Evolutionary conservation across 1,284 basidiomycete genomes (phyloP), one percentile per base, ranked within the genome.

Genomic region (Trametes pubescens): DNA sequence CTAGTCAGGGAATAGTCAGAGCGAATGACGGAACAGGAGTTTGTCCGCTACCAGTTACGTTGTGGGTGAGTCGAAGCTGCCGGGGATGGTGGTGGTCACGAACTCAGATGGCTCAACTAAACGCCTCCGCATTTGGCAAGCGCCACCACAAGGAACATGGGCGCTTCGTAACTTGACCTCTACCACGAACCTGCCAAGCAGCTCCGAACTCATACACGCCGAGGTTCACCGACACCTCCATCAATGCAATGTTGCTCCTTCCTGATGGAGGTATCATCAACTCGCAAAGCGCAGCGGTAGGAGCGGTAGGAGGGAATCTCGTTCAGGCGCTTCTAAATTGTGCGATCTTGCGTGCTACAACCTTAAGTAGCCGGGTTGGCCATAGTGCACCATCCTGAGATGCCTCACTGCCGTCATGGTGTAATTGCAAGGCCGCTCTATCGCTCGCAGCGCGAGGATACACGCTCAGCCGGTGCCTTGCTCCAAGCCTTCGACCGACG

Each of bases 311-410:
- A 16, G 37, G n/a, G 9, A 14, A 54, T 38, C 38, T 54, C 66
- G 66, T 57, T 55, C 55, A 55, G 18, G 40, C 21, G 59, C 67
- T 66, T 69, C 67, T 38, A 21, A 43, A 69, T 69, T 64, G 65
- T 65, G 67, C 58, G 21, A 66, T 69, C 67, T 65, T 64, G 64
- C 67, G 62, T 66, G 67, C 64, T 68, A 37, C 13, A 53, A 57
- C 37, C 58, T 61, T 34, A 35, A 47, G 21, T 29, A 51, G 53
- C 32, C 37, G 5, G n/a, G 26, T 44, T 38, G 21, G 34, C 21
- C 51, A 48, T 48, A 58, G 51, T 53, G 14, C 55, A 47, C 51
- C 56, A 57, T 53, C 43, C 44, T 52, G 44, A 52, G 57, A 14
- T 34, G 32, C 51, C 16, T 7, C 9, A 47, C 32, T 32, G 55